phyloP scores from a whole-genome alignment of 2,329 filamentous ascomycete genomes.

The Xylaria sp. region DNA sequence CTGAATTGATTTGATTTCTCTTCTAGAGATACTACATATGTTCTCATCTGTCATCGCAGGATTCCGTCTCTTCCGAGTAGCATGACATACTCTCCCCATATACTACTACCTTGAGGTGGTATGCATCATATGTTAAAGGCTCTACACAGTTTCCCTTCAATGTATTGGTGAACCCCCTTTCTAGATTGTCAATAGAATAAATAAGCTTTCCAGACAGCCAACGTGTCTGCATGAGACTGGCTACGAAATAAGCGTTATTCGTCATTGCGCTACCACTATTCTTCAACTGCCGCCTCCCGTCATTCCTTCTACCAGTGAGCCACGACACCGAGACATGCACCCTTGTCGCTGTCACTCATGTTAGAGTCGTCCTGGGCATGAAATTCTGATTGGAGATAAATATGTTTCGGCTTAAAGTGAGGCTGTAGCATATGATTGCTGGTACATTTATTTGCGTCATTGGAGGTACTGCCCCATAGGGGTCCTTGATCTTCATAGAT shows the following conservation, averaged over 20 bases:
- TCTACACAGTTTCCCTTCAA: neutral
- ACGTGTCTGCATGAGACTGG: constrained; percentile 5
- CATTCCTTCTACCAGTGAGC: neutral
- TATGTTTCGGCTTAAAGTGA: constrained; percentile 6
- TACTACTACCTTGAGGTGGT: constrained; percentile 11
- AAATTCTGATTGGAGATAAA: constrained; percentile 13
- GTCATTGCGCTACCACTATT: neutral
- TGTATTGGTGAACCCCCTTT: neutral
- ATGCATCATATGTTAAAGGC: constrained; percentile 11
- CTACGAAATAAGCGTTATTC: neutral
- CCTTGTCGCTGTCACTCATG: constrained; percentile 1
- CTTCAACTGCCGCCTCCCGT: constrained; percentile 14
- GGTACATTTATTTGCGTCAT: neutral
- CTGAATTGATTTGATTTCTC: constrained; percentile 50
- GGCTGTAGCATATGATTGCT: constrained; percentile 5
- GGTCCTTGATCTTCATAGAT: neutral
- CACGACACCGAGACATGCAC: constrained; percentile 9
- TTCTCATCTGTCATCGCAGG: constrained; percentile 11
- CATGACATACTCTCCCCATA: constrained; percentile 15
- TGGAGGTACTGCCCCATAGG: neutral
- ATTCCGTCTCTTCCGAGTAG: constrained; percentile 12
- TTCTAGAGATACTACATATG: constrained; percentile 36
- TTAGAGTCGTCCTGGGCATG: neutral
- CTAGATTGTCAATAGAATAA: constrained; percentile 22
- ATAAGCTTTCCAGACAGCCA: constrained; percentile 9